Conservation (phyloP, 2,329 filamentous ascomycete genomes). For the Harringtonia aguacate region DNA sequence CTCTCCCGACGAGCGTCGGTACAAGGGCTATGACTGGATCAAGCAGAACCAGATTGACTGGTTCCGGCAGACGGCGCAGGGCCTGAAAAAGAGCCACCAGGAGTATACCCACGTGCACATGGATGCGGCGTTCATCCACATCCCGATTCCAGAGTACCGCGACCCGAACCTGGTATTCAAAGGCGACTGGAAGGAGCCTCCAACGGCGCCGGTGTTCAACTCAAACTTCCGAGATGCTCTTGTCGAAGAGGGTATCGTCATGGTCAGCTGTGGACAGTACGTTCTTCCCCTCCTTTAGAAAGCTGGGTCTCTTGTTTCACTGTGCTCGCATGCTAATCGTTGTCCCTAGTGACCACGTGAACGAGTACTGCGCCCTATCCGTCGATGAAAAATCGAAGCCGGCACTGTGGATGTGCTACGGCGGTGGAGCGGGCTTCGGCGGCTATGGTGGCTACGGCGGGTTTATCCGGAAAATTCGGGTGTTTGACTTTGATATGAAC, state of each 20-base stretch:
- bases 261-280: slow-evolving; percentile 86
- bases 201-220: slow-evolving; percentile 84
- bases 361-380: slow-evolving; percentile 84
- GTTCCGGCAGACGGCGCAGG: slow-evolving; percentile 72
- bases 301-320: not conserved
- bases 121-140: slow-evolving; percentile 95
- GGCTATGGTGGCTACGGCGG: slow-evolving; percentile 88
- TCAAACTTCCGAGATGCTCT: slow-evolving; percentile 87
- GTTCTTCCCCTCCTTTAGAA: slow-evolving; percentile 21
- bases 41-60: slow-evolving; percentile 90
- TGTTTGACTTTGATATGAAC: slow-evolving; percentile 93
- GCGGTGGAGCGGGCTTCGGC: slow-evolving; percentile 81
- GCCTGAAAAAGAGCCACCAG: slow-evolving; percentile 65
- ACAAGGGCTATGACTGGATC: slow-evolving; percentile 93
- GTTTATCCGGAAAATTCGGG: slow-evolving; percentile 70
- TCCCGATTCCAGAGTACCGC: slow-evolving; percentile 83
- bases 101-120: slow-evolving; percentile 89
- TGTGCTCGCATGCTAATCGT: not conserved
- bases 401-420: slow-evolving; percentile 96
- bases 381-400: slow-evolving; percentile 42
- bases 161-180: slow-evolving; percentile 47
- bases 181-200: slow-evolving; percentile 69
- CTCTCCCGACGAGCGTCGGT: slow-evolving; percentile 78
- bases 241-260: slow-evolving; percentile 71
- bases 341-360: slow-evolving; percentile 67